These are phyloP conservation scores for Boletellus deceptivus DNA, from an alignment of 1,284 basidiomycete genomes.

Conservation along the genomic window DNA sequence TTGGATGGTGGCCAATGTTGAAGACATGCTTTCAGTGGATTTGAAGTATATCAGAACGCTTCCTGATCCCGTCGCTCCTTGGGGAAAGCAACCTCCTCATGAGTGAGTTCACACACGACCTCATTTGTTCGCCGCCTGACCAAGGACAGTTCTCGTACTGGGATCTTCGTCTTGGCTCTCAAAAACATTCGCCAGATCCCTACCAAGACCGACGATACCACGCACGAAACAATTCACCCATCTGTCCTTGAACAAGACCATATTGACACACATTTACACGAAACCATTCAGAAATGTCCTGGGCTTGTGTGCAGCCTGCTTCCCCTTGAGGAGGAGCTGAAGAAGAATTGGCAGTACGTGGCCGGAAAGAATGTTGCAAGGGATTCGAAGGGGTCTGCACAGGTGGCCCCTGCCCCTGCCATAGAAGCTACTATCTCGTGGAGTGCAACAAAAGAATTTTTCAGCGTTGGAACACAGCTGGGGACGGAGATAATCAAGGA, in stretches of 20 bases:
- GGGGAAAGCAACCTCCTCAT: conserved; percentile 61
- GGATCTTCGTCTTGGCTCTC: conserved; percentile 49
- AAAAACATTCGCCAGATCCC: conserved; percentile 51
- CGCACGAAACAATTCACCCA: conserved; percentile 60
- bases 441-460: conserved; percentile 17
- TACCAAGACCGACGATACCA: conserved; percentile 41
- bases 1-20: conserved; percentile 67
- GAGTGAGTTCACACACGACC: conserved; percentile 41
- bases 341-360: conserved; percentile 43
- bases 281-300: conserved; percentile 41
- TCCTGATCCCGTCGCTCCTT: conserved; percentile 50
- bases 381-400: conserved; percentile 10
- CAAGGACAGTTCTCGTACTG: conserved; percentile 45
- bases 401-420: conserved; percentile 4
- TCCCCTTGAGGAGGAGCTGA: conserved; percentile 53
- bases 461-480: conserved; percentile 13
- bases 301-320: conserved; percentile 44
- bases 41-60: conserved; percentile 49
- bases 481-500: conserved; percentile 24
- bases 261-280: conserved; percentile 36
- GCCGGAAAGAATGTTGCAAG: conserved; percentile 16
- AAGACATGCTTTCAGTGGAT: conserved; percentile 55
- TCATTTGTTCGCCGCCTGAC: conserved; percentile 4
- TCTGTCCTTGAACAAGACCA: conserved; percentile 52
- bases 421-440: conserved; percentile 9